Percentiles rank a stretch among this genome's conserved stretches.
Conservation (phyloP, 1,139 yeast species). For the Meyerozyma smithsonii region DNA sequence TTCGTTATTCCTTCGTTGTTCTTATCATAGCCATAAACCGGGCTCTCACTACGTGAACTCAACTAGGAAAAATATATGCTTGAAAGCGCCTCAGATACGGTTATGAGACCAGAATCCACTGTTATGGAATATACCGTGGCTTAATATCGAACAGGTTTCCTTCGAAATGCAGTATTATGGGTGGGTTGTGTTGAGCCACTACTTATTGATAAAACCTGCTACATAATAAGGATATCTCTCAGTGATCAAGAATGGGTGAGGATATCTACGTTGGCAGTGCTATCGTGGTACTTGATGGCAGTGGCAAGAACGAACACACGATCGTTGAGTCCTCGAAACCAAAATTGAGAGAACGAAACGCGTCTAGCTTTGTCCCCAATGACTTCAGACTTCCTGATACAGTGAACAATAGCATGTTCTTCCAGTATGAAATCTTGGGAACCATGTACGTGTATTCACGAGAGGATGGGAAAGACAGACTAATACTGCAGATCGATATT, state of each 20-base stretch:
- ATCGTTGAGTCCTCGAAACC: background rate
- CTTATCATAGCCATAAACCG: too few relatives aligned
- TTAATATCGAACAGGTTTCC: too few relatives aligned
- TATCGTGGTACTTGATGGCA: background rate
- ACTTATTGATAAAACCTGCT: too few relatives aligned
- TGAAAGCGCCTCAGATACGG: too few relatives aligned
- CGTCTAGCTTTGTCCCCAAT: background rate
- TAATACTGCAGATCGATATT: conserved; percentile 1
- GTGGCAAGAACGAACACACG: background rate
- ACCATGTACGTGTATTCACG: background rate
- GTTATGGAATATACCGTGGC: too few relatives aligned
- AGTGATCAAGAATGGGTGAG: too few relatives aligned
- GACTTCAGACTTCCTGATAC: background rate
- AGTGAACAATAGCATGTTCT: background rate
- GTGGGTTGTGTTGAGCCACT: too few relatives aligned
- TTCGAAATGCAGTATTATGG: too few relatives aligned
- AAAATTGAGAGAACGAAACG: background rate
- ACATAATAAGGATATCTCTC: background rate
- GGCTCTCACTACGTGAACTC: too few relatives aligned
- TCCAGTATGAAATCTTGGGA: conserved; percentile 1
- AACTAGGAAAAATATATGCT: too few relatives aligned
- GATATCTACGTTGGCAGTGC: background rate
- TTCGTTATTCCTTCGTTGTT: too few relatives aligned
- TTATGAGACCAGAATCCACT: too few relatives aligned
- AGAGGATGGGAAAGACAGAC: background rate